These are phyloP conservation scores for Cystobasidiaceae sp. DNA, from an alignment of 1,284 basidiomycete species.

Conservation along the genomic window DNA sequence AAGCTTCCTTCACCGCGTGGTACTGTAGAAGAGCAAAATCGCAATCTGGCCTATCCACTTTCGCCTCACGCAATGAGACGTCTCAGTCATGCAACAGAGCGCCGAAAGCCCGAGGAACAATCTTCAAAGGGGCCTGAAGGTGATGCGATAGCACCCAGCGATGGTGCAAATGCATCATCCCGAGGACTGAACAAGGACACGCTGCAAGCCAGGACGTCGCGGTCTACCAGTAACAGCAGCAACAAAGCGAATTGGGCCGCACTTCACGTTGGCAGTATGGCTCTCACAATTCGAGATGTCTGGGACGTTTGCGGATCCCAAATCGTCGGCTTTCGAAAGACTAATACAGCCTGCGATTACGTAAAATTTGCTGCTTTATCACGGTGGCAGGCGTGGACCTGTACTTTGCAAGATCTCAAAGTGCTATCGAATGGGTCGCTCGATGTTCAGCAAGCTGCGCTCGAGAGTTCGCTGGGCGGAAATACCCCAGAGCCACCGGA, in stretches of 20 bases:
- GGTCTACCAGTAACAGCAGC: too few relatives aligned
- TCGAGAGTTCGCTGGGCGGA: background rate
- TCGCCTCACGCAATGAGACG: constrained; percentile 23
- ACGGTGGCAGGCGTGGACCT: constrained; percentile 23
- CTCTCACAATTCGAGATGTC: background rate
- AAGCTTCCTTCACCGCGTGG: background rate
- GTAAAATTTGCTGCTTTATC: background rate
- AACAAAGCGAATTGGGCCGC: background rate
- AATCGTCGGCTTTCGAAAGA: background rate
- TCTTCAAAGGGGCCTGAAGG: background rate
- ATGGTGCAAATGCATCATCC: too few relatives aligned
- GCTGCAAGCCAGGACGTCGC: too few relatives aligned
- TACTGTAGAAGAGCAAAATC: background rate
- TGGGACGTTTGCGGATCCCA: background rate
- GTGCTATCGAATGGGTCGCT: background rate
- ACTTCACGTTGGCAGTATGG: constrained; percentile 5
- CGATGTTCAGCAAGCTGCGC: background rate
- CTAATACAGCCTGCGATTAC: background rate
- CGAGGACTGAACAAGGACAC: too few relatives aligned
- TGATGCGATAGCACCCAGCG: too few relatives aligned
- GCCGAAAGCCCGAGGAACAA: constrained; percentile 3
- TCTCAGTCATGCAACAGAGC: constrained; percentile 20
- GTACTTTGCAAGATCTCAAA: background rate
- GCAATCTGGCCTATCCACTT: constrained; percentile 13
- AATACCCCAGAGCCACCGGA: too few relatives aligned